Evolutionary conservation across 2,329 filamentous ascomycete genomes (phyloP), one percentile per base, ranked within the genome.

Genomic region (Zelopaecilomyces penicillatus): DNA sequence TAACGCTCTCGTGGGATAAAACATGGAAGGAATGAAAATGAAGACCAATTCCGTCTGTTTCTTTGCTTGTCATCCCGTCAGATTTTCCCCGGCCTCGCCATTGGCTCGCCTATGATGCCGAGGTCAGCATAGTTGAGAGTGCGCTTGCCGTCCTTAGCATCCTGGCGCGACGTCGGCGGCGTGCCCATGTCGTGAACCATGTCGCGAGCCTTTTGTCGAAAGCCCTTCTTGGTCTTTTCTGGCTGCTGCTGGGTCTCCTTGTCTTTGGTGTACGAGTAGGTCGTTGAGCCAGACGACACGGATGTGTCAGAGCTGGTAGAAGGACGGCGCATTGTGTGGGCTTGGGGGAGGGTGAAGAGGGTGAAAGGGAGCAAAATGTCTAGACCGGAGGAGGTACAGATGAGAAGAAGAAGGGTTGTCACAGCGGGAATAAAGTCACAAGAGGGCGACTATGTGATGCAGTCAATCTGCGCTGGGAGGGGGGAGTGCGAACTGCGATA

Each of bases 161-260:
- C 61, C 44, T 62, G 57, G 39, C 58, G 50, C 29, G 49, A 43
- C 9, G 61, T 64, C 2, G 61, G 61, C 37, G 61, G 61, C 29
- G 50, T 56, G 42, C 61, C 61, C 41, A 64, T 53, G 40, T 63
- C 60, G 40, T 58, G 52, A 30, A 63, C 52, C 41, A 63, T 55
- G 38, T 62, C 60, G 47, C 61, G 60, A 11, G 62, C 60, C 44
- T 58, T 58, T 43, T 63, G 57, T 38, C 59, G 58, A 45, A 62
- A 48, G 40, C 57, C 57, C 38, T 58, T 50, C 30, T 56, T 54
- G 5, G 37, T 39, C 28, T 37, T 42, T 11, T 34, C 32, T 39
- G 41, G 37, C 39, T 36, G 43, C 39, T 36, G 41, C 11, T 30
- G 32, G 12, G n/a, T 47, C 44, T 45, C 37, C 36, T 42, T 49